phyloP scores from a whole-genome alignment of 371 early-diverging fungal genomes.

The Massospora cicadina region DNA sequence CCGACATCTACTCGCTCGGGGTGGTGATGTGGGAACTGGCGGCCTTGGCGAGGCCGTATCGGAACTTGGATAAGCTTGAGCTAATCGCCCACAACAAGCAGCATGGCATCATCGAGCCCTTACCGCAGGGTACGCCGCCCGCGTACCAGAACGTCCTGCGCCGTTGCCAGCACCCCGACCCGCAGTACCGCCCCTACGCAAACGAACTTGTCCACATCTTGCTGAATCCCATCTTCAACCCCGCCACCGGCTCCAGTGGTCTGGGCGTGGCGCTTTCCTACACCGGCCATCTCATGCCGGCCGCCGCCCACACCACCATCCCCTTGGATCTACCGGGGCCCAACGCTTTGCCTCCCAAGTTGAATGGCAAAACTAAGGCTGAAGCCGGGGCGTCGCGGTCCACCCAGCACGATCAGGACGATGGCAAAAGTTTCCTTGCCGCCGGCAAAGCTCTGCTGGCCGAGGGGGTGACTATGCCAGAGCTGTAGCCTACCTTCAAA shows the following conservation, averaged over 20 bases:
- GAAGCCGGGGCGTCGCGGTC: constrained; percentile 39
- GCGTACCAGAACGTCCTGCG: neutral
- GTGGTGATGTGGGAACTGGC: constrained; percentile 11
- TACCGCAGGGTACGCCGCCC: constrained; percentile 2
- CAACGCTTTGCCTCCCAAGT: neutral
- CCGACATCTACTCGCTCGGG: constrained; percentile 10
- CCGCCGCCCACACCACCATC: constrained; percentile 20
- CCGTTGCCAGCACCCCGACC: constrained; percentile 10
- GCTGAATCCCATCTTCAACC: constrained; percentile 2
- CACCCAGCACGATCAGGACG: constrained; percentile 41
- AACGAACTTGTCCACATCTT: constrained; percentile 5
- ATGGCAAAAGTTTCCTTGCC: constrained; percentile 15
- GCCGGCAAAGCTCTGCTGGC: constrained; percentile 12
- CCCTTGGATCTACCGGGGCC: constrained; percentile 25
- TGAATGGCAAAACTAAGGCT: constrained; percentile 11
- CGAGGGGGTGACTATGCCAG: neutral
- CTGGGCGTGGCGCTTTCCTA: constrained; percentile 11
- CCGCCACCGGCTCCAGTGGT: neutral
- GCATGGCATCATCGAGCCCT: neutral
- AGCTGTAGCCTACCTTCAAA: neutral
- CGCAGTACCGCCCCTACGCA: constrained; percentile 5
- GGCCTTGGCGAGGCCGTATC: constrained; percentile 4
- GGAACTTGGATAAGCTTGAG: neutral
- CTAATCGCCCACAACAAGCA: neutral
- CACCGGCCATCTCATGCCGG: constrained; percentile 23